Evolutionary conservation across 192 early-diverging fungal species (phyloP).

Genomic region (Coemansia sp.): DNA sequence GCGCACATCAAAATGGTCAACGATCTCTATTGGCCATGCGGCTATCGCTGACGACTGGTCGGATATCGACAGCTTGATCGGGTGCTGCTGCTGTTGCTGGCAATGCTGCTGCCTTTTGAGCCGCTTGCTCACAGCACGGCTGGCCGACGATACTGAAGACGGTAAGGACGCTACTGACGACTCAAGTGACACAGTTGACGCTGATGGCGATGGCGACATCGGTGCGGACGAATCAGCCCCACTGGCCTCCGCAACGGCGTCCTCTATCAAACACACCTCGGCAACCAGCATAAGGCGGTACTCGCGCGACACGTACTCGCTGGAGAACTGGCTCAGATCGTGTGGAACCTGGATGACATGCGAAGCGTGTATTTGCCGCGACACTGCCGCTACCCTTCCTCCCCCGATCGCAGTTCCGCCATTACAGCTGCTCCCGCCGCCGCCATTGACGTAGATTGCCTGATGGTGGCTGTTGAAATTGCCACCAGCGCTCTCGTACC

Average conservation of each 20-base stretch:
- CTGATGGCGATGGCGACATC: neutral
- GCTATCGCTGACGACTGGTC: conserved; percentile 54
- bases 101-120: neutral
- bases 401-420: neutral
- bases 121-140: neutral
- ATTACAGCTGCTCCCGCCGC: neutral
- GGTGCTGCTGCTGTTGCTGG: neutral
- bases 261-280: conserved; percentile 38
- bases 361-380: conserved; percentile 45
- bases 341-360: conserved; percentile 38
- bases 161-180: conserved; percentile 4
- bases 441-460: neutral
- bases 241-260: conserved; percentile 3
- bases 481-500: neutral
- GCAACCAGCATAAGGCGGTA: conserved; percentile 52
- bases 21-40: conserved; percentile 43
- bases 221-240: neutral
- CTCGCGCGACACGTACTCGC: conserved; percentile 52
- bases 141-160: conserved; percentile 1
- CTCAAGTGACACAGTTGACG: neutral
- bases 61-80: conserved; percentile 11
- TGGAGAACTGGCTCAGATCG: conserved; percentile 52
- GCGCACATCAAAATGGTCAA: conserved; percentile 47
- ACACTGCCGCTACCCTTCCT: neutral
- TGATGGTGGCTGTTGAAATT: neutral